Evolutionary conservation across 768 basidiomycete species (phyloP).

Genomic region (Tylopilus intermedius): DNA sequence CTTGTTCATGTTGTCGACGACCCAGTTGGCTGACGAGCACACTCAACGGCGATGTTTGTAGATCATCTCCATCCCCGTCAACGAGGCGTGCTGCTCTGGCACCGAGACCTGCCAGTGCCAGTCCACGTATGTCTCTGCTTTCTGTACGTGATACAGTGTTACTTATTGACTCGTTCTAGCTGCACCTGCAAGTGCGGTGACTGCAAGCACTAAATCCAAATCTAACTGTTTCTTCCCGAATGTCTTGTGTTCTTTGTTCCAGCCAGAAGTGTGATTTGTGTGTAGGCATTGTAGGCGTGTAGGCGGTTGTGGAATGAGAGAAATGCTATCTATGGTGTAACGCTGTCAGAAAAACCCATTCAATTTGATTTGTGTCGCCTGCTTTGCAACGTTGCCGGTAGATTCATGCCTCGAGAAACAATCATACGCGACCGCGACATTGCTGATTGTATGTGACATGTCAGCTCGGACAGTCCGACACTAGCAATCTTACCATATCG

Average conservation of each 20-base stretch:
- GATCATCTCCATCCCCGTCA: constrained; percentile 8
- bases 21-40: not conserved
- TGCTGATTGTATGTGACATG: too few relatives aligned
- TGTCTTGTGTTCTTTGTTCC: not conserved
- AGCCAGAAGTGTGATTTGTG: not conserved
- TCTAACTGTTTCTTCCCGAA: not conserved
- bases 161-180: not conserved
- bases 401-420: too few relatives aligned
- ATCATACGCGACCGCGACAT: too few relatives aligned
- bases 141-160: not conserved
- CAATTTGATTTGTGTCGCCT: not conserved
- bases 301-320: not conserved
- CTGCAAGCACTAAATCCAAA: not conserved
- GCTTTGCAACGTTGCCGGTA: too few relatives aligned
- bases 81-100: not conserved
- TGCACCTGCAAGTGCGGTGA: not conserved
- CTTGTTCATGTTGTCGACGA: not conserved
- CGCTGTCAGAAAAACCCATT: not conserved
- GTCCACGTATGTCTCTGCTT: not conserved
- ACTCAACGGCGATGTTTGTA: not conserved
- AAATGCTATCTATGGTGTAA: not conserved
- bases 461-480: too few relatives aligned
- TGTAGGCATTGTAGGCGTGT: not conserved
- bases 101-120: not conserved
- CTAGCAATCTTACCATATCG: too few relatives aligned